Evolutionary conservation across 2,329 filamentous ascomycete species (phyloP), one percentile per base, ranked within the genome.

Genomic region (Aspergillus sojae): DNA sequence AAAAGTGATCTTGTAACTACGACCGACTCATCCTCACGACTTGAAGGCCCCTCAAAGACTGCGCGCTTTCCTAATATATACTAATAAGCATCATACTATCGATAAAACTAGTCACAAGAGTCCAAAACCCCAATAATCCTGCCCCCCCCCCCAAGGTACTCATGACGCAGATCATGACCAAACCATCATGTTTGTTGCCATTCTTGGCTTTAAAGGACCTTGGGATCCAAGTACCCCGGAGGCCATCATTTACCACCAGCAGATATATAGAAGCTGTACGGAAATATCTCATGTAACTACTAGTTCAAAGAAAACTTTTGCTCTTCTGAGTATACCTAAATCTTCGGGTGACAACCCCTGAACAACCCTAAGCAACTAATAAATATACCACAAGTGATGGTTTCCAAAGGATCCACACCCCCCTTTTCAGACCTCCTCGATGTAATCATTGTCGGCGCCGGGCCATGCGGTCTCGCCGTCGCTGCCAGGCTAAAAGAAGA

Each of bases 381-480:
- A 11, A n/a, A 30, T 52, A 30, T 52, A 34, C 28, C 16, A 52
- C 12, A 23, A 52, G 39, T 16, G 10, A 52, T 52, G 48, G 26
- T 52, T 21, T n/a, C 48, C 48, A 52, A 21, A 52, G 10, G 28
- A 58, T 39, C 4, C 12, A 63, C 28, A 54, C 30, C 32, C 5
- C 45, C 62, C 36, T 36, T 57, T 16, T 63, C 62, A 19, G 65
- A 69, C 19, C 71, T 78, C 60, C 70, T 70, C 76, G 90, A 93
- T 72, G 86, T 93, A 9, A 78, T 92, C 62, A 90, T 93, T 72
- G 79, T 94, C 46, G 91, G 91, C 10, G 90, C 88, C 7, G 91
- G 92, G 0, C 91, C 91, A 4, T 91, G 88, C 67, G 91, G 91
- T 5, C 86, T 94, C 4, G 90, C 90, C 5, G 86, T 91, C 6